Conservation (phyloP, 2,329 filamentous ascomycete genomes). For the Dothideomycetes sp. region DNA sequence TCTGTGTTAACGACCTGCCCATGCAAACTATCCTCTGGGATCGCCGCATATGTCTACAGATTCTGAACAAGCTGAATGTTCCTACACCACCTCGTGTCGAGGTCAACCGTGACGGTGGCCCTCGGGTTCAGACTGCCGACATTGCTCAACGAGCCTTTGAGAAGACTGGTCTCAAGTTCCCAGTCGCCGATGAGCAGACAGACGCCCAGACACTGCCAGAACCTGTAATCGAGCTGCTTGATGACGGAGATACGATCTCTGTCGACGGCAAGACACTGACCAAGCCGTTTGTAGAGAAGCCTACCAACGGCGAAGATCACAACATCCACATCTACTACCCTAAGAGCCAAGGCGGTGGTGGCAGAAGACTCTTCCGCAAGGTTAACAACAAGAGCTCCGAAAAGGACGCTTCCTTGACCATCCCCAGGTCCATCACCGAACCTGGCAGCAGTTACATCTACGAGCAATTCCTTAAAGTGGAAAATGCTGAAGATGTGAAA, state of each 20-base stretch:
- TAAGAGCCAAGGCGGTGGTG: slow-evolving; percentile 75
- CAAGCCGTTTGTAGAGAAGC: slow-evolving; percentile 97
- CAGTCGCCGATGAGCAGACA: slow-evolving; percentile 3
- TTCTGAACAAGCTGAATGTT: slow-evolving; percentile 82
- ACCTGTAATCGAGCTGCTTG: slow-evolving; percentile 67
- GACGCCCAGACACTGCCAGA: slow-evolving; percentile 7
- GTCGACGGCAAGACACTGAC: slow-evolving; percentile 75
- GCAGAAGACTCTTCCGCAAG: slow-evolving; percentile 86
- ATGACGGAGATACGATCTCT: slow-evolving; percentile 76
- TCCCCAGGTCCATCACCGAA: slow-evolving; percentile 76
- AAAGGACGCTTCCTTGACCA: slow-evolving; percentile 65
- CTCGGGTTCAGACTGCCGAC: slow-evolving; percentile 66
- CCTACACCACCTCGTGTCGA: slow-evolving; percentile 83
- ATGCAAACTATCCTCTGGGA: slow-evolving; percentile 99
- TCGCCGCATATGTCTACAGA: slow-evolving; percentile 74
- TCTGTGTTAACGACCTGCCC: slow-evolving; percentile 92
- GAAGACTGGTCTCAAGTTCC: slow-evolving; percentile 59
- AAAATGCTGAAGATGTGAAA: slow-evolving; percentile 97
- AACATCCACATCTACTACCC: slow-evolving; percentile 98
- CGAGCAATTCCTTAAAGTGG: slow-evolving; percentile 91
- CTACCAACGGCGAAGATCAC: slow-evolving; percentile 95
- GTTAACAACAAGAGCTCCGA: slow-evolving; percentile 99
- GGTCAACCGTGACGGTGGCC: slow-evolving; percentile 87
- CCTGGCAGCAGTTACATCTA: slow-evolving; percentile 82
- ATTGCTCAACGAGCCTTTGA: slow-evolving; percentile 72